phyloP scores from a whole-genome alignment of 148 eudicot species.

The Pharnaceum exiguum region DNA sequence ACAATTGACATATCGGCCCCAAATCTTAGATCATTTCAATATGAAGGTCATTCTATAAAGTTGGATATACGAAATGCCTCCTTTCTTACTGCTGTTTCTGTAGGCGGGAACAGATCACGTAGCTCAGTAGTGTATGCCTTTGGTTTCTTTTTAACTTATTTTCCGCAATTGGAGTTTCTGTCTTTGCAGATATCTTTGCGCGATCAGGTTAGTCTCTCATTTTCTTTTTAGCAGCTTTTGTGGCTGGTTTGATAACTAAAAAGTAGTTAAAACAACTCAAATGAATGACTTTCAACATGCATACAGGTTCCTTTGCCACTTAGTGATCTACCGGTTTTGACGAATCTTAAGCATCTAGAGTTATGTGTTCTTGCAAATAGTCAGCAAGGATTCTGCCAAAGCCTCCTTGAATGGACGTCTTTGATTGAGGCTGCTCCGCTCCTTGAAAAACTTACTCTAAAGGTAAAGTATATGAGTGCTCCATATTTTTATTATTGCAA shows the following conservation, averaged over 20 bases:
- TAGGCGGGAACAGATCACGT: background rate
- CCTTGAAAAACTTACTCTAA: background rate
- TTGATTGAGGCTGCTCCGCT: slow-evolving; percentile 1
- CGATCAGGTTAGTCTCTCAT: background rate
- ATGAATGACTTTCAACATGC: background rate
- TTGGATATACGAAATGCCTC: background rate
- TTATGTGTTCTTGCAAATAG: background rate
- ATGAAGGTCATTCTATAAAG: background rate
- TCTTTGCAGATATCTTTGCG: background rate
- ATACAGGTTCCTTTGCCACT: background rate
- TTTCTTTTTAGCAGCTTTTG: background rate
- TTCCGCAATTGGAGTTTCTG: slow-evolving; percentile 8
- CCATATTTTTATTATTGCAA: too few species aligned
- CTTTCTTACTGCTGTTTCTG: background rate
- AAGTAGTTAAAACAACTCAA: background rate
- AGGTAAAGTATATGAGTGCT: too few species aligned
- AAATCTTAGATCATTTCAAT: slow-evolving; percentile 4
- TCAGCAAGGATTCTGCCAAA: too few species aligned
- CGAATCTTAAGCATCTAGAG: slow-evolving; percentile 11
- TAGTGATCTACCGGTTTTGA: slow-evolving; percentile 1
- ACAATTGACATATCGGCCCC: background rate
- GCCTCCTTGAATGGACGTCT: slow-evolving; percentile 4
- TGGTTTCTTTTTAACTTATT: slow-evolving; percentile 1
- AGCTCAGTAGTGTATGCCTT: background rate
- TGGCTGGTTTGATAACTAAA: background rate